phyloP scores from a whole-genome alignment of 2,329 filamentous ascomycete genomes.

The Alternaria novae-zelandiae region DNA sequence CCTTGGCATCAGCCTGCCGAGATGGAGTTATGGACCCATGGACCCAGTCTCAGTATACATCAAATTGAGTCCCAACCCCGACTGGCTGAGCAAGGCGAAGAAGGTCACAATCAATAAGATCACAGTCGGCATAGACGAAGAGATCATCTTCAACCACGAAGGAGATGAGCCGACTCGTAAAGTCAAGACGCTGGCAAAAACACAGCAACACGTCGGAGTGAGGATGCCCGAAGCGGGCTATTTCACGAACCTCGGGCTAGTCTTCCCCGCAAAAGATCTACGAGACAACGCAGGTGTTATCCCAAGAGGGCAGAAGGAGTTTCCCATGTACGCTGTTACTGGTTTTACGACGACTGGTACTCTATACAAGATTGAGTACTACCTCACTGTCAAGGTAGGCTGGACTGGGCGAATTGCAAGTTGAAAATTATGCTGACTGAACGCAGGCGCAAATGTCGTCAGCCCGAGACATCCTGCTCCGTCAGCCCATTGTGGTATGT shows the following conservation, averaged over 20 bases:
- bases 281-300: slow-evolving; percentile 87
- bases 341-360: slow-evolving; percentile 94
- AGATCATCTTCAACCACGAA: slow-evolving; percentile 98
- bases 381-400: slow-evolving; percentile 85
- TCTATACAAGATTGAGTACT: slow-evolving; percentile 98
- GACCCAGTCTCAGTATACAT: slow-evolving; percentile 97
- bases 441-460: slow-evolving; percentile 82
- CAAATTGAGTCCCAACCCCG: slow-evolving; percentile 87
- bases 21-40: slow-evolving; percentile 94
- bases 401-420: neutral
- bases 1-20: slow-evolving; percentile 86
- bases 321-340: slow-evolving; percentile 85
- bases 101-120: slow-evolving; percentile 94
- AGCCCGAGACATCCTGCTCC: slow-evolving; percentile 84
- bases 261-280: slow-evolving; percentile 89
- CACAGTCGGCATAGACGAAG: slow-evolving; percentile 91
- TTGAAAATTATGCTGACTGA: slow-evolving; percentile 13
- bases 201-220: slow-evolving; percentile 79
- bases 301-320: slow-evolving; percentile 81
- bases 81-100: slow-evolving; percentile 89
- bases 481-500: slow-evolving; percentile 94
- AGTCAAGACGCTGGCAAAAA: slow-evolving; percentile 83
- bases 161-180: slow-evolving; percentile 94
- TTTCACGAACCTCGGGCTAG: slow-evolving; percentile 87
- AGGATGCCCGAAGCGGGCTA: slow-evolving; percentile 92